Percentiles rank a stretch among this genome's conserved stretches.
These are phyloP conservation scores for Coleophoma crateriformis DNA, from an alignment of 2,329 filamentous ascomycete genomes.

Conservation along the genomic window DNA sequence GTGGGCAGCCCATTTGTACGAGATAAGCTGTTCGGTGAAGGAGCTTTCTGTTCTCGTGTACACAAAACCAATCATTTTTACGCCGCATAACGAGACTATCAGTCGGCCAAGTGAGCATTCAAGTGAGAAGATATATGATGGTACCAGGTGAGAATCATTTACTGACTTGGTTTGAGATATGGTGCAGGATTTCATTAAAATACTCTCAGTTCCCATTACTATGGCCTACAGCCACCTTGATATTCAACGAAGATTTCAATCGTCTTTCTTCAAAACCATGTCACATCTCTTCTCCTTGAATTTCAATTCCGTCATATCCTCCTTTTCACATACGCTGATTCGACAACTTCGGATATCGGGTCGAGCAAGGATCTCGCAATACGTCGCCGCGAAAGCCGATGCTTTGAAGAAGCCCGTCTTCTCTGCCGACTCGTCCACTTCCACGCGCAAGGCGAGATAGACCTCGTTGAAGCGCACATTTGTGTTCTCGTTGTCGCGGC, in stretches of 20 bases:
- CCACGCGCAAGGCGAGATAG: conserved; percentile 27
- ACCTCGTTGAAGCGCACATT: conserved; percentile 35
- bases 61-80: too few species aligned
- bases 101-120: too few species aligned
- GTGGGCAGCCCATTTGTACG: too few species aligned
- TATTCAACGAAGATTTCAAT: neutral
- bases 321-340: conserved; percentile 4
- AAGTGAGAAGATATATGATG: too few species aligned
- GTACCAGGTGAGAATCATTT: neutral
- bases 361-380: conserved; percentile 11
- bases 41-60: too few species aligned
- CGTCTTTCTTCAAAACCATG: neutral
- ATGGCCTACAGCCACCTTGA: neutral
- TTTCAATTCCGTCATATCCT: conserved; percentile 6
- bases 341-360: conserved; percentile 10
- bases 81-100: neutral
- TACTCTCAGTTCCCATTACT: neutral
- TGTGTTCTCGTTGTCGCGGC: conserved; percentile 22
- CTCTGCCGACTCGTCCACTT: conserved; percentile 17
- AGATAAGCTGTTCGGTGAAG: too few species aligned
- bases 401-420: conserved; percentile 7
- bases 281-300: conserved; percentile 3
- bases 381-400: conserved; percentile 14
- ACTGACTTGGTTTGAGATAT: neutral
- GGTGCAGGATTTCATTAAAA: neutral